Evolutionary conservation across 164 flowering plant genomes (phyloP).

Genomic region (Litsea cubeba): DNA sequence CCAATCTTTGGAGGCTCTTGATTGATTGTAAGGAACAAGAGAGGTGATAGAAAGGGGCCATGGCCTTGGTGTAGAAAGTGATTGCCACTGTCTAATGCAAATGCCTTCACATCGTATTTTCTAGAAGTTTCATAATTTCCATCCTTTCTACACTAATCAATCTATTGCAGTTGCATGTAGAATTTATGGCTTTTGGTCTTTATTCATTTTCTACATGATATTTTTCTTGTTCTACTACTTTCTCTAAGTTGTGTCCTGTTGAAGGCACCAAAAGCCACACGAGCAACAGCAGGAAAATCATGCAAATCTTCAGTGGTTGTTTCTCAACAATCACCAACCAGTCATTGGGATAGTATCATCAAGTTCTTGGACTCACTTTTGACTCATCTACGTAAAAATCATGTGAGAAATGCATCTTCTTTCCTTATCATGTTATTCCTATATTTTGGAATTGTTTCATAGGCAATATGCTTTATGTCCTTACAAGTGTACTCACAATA

Average conservation of each 20-base stretch:
- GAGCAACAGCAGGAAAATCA: conserved; percentile 62
- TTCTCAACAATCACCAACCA: conserved; percentile 54
- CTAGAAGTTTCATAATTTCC: too few species aligned
- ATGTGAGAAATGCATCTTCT: conserved; percentile 41
- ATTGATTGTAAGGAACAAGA: too few species aligned
- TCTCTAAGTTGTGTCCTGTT: conserved; percentile 12
- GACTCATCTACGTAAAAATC: conserved; percentile 59
- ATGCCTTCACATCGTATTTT: too few species aligned
- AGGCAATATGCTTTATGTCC: not conserved
- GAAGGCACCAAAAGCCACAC: conserved; percentile 76
- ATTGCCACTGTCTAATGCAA: too few species aligned
- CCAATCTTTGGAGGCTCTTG: too few species aligned
- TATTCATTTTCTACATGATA: not conserved
- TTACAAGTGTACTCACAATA: not conserved
- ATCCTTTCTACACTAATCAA: not conserved
- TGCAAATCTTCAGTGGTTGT: conserved; percentile 65
- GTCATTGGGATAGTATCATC: conserved; percentile 90
- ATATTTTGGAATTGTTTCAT: not conserved
- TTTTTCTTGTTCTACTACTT: not conserved
- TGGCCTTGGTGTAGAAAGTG: too few species aligned
- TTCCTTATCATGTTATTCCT: not conserved
- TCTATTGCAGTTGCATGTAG: not conserved
- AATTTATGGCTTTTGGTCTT: not conserved
- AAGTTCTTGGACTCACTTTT: conserved; percentile 87
- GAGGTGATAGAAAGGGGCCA: too few species aligned